A percentile compares a stretch with the other conserved stretches of the same genome.
Evolutionary conservation across 2,329 filamentous ascomycete genomes (phyloP).

Genomic region (Ophiostoma novo-ulmi): DNA sequence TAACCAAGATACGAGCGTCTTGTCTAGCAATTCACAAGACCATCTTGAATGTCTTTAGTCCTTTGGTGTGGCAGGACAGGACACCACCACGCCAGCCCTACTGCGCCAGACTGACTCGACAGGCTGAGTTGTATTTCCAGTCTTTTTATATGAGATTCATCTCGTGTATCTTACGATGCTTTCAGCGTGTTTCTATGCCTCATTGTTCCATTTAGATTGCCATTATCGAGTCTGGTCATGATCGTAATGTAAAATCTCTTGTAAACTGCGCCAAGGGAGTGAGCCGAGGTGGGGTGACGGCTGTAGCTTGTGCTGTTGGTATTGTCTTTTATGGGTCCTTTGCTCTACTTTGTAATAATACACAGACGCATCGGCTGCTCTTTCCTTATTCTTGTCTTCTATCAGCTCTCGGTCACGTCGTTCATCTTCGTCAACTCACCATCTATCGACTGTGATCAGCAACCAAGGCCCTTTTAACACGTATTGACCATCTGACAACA

Average conservation of each 20-base stretch:
- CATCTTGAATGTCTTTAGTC: background rate
- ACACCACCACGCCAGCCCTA: background rate
- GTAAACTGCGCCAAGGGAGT: background rate
- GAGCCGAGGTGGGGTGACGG: background rate
- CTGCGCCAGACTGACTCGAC: constrained; percentile 6
- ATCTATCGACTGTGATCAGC: background rate
- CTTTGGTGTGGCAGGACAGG: background rate
- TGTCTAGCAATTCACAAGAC: background rate
- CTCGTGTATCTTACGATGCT: background rate
- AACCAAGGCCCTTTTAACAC: background rate
- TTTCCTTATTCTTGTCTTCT: background rate
- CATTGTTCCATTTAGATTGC: background rate
- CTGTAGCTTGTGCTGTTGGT: background rate
- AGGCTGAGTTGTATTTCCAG: background rate
- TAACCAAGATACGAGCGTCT: background rate
- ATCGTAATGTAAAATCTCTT: background rate
- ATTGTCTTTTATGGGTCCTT: background rate
- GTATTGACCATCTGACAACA: background rate
- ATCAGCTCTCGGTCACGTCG: background rate
- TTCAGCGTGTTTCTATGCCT: background rate
- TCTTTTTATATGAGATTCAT: background rate
- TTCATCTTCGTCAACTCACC: background rate
- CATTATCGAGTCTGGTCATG: background rate
- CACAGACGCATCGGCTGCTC: background rate
- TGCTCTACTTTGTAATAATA: too few species aligned